These are phyloP conservation scores for Fusarium incarnatum DNA, from an alignment of 2,329 filamentous ascomycete species.

Conservation along the genomic window DNA sequence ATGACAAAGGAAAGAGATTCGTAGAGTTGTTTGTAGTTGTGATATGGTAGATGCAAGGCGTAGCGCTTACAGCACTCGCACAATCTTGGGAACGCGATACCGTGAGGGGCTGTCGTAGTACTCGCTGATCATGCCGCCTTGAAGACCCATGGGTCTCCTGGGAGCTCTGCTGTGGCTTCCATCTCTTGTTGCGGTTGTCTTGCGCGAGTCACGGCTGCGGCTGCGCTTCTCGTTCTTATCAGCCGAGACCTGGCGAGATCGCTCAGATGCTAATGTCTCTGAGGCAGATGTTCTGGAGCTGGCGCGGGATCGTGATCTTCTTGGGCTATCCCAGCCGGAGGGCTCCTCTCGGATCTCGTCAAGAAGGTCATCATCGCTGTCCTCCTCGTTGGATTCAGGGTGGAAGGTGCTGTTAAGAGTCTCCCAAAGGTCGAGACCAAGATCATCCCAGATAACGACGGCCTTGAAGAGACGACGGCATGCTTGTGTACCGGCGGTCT, in stretches of 20 bases:
- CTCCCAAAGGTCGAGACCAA: conserved; percentile 53
- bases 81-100: conserved; percentile 39
- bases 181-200: conserved; percentile 17
- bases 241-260: conserved; percentile 33
- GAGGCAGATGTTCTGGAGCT: conserved; percentile 34
- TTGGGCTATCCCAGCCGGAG: conserved; percentile 24
- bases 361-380: conserved; percentile 30
- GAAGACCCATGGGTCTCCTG: conserved; percentile 25
- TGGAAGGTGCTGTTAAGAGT: conserved; percentile 39
- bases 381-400: conserved; percentile 13
- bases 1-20: conserved; percentile 17
- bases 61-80: conserved; percentile 31
- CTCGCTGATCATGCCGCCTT: conserved; percentile 39
- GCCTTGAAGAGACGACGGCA: conserved; percentile 55
- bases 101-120: conserved; percentile 42
- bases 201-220: conserved; percentile 29
- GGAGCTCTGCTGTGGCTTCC: conserved; percentile 17
- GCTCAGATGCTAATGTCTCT: conserved; percentile 28
- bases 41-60: not conserved
- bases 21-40: not conserved
- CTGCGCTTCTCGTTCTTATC: conserved; percentile 32
- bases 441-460: conserved; percentile 54
- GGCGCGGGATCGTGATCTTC: conserved; percentile 29
- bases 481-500: conserved; percentile 52
- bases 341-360: conserved; percentile 35